Base-by-base conservation (phyloP, 2,329 filamentous ascomycete genomes). In the Dactylellina cionopaga region DNA sequence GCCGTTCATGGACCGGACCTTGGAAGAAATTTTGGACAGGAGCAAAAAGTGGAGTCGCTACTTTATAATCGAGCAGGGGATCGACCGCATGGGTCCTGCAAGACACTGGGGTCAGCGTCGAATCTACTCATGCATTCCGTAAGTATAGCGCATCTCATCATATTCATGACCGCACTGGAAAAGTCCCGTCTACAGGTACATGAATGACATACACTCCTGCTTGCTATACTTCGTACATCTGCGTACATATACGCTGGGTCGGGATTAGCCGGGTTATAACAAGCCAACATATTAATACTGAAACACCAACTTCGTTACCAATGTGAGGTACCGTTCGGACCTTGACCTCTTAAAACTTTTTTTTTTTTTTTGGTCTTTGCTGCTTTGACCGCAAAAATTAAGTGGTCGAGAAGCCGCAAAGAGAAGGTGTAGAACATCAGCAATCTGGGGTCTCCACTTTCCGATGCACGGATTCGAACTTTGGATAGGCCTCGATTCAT, bases 21-120 rank as follows among this genome's bases (percentile, higher is more conserved):
- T 64, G 66, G 49, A 71, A 64, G 66, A 72, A 72, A 65, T 65
- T 72, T 72, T 65, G 59, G 44, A 49, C 63, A 65, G 52, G 59
- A 65, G 52, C 47, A 29, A 31, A 25, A 64, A 44, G 66, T 71
- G 66, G 66, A 64, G 58, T 41, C 58, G 58, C 43, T 64, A 51
- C 66, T 64, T 71, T 71, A 71, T 64, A 59, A 71, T 31, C 29
- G 51, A 63, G 19, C 66, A 71, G 43, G 66, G 66, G 58, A 27
- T 27, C 47, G 35, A 13, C 35, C 10, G 54, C 27, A 60, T 59
- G 22, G 44, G 46, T 52, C 35, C 46, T 58, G 62, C 52, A 60
- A 25, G 43, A 55, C 43, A 33, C 55, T 24, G 49, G 65, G 64
- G 55, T 52, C 17, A 58, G 29, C 62, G 35, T 55, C 47, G 55